Percentiles rank a stretch among this genome's conserved stretches.
phyloP scores from a whole-genome alignment of 257 asterid species.

The Osmanthus fragrans region DNA sequence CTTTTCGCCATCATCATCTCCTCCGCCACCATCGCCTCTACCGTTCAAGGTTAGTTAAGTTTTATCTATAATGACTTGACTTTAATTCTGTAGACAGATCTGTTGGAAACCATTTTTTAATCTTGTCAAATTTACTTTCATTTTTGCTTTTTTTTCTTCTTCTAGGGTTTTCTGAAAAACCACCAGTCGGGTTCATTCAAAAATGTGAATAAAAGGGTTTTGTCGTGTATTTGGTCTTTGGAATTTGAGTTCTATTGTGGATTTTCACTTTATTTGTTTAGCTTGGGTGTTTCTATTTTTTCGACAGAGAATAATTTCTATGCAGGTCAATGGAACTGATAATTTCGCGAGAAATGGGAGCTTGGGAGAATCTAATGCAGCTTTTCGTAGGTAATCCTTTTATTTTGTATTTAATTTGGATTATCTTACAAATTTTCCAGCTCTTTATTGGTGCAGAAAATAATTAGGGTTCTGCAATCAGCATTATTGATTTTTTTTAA shows the following conservation, averaged over 20 bases:
- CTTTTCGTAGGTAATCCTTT: slow-evolving; percentile 42
- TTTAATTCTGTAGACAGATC: slow-evolving; percentile 12
- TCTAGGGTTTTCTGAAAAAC: slow-evolving; percentile 54
- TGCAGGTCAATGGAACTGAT: slow-evolving; percentile 42
- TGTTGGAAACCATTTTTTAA: background rate
- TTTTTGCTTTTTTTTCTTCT: slow-evolving; percentile 15
- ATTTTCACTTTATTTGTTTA: slow-evolving; percentile 20
- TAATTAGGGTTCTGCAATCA: slow-evolving; percentile 48
- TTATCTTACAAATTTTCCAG: slow-evolving; percentile 6
- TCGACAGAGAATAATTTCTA: slow-evolving; percentile 24
- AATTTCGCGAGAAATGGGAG: slow-evolving; percentile 35
- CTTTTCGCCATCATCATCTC: background rate
- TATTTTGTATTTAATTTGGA: slow-evolving; percentile 17
- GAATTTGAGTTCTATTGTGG: slow-evolving; percentile 20
- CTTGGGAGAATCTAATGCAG: slow-evolving; percentile 29
- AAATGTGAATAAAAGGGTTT: slow-evolving; percentile 31
- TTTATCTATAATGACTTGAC: background rate
- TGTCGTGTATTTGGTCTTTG: slow-evolving; percentile 15
- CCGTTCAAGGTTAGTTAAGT: slow-evolving; percentile 20
- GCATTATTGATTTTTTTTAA: background rate
- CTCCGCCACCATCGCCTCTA: slow-evolving; percentile 14
- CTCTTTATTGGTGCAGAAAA: slow-evolving; percentile 9
- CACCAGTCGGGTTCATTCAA: slow-evolving; percentile 48
- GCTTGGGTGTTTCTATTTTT: slow-evolving; percentile 22
- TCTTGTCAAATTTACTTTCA: slow-evolving; percentile 15